phyloP scores from a whole-genome alignment of 345 rosid genomes.

The Linum trigynum region DNA sequence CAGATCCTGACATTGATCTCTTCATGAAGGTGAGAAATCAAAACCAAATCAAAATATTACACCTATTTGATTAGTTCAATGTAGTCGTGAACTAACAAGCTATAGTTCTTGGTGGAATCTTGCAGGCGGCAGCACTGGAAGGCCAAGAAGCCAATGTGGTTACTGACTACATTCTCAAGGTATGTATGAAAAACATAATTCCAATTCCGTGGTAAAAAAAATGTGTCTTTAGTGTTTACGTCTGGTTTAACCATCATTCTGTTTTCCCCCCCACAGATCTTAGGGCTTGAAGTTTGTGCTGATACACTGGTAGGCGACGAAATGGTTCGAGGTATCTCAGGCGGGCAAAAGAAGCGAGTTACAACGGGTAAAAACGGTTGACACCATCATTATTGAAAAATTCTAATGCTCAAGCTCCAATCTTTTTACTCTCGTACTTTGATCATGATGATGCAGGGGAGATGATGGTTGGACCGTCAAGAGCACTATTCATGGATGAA shows the following conservation, averaged over 20 bases:
- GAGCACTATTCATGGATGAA: constrained; percentile 82
- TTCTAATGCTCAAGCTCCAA: not conserved
- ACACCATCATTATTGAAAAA: constrained; percentile 19
- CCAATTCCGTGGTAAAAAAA: not conserved
- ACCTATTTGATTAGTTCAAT: not conserved
- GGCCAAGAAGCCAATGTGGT: constrained; percentile 57
- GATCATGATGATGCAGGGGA: constrained; percentile 35
- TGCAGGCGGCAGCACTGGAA: constrained; percentile 56
- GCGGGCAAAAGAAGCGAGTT: too few species aligned
- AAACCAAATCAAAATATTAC: not conserved
- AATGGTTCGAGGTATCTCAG: constrained; percentile 49
- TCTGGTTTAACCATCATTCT: not conserved
- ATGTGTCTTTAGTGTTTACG: not conserved
- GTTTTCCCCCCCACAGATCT: constrained; percentile 25
- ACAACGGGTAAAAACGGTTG: constrained; percentile 26
- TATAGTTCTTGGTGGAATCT: not conserved
- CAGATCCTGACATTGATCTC: constrained; percentile 80
- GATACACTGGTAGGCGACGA: constrained; percentile 39
- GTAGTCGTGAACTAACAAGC: not conserved
- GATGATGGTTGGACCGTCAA: constrained; percentile 72
- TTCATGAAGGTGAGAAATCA: constrained; percentile 54
- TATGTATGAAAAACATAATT: constrained; percentile 9
- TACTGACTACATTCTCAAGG: constrained; percentile 82
- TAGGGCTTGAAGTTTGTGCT: constrained; percentile 34
- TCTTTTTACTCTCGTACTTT: not conserved